These are phyloP conservation scores for Apiospora phragmitis DNA, from an alignment of 2,329 filamentous ascomycete species.

Conservation along the genomic window DNA sequence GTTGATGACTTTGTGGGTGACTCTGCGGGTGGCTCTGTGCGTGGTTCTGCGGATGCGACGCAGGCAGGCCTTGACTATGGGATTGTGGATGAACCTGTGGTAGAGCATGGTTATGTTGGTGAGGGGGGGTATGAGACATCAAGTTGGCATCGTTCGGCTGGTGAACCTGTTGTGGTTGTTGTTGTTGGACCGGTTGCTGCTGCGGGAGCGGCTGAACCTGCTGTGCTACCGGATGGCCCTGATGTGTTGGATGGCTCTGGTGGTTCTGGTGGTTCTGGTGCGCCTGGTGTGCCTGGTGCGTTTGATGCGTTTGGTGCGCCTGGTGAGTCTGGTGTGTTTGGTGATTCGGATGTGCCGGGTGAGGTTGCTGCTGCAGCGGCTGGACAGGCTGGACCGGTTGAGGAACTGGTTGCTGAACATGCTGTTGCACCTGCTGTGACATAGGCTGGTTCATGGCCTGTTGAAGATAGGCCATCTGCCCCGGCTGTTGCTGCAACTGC, in stretches of 20 bases:
- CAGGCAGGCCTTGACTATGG: constrained; percentile 17
- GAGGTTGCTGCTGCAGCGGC: constrained; percentile 21
- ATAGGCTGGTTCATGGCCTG: constrained; percentile 33
- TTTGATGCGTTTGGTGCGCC: constrained; percentile 21
- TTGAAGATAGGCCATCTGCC: constrained; percentile 32
- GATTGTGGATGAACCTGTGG: constrained; percentile 15
- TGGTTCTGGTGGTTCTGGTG: constrained; percentile 19
- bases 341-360: constrained; percentile 11
- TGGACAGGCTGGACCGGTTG: constrained; percentile 30
- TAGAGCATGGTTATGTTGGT: constrained; percentile 21
- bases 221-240: constrained; percentile 24
- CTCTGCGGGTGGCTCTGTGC: constrained; percentile 21
- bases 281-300: constrained; percentile 13
- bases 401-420: constrained; percentile 33
- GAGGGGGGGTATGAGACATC: constrained; percentile 32
- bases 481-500: constrained; percentile 34
- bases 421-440: constrained; percentile 31
- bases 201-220: constrained; percentile 28
- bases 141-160: constrained; percentile 30
- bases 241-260: constrained; percentile 17
- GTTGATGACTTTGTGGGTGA: constrained; percentile 16
- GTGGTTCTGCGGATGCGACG: constrained; percentile 9
- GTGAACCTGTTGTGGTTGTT: constrained; percentile 25
- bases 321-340: constrained; percentile 5
- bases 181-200: constrained; percentile 30